Evolutionary conservation across 1,139 yeast genomes (phyloP).

Genomic region (Yamadazyma sp.): DNA sequence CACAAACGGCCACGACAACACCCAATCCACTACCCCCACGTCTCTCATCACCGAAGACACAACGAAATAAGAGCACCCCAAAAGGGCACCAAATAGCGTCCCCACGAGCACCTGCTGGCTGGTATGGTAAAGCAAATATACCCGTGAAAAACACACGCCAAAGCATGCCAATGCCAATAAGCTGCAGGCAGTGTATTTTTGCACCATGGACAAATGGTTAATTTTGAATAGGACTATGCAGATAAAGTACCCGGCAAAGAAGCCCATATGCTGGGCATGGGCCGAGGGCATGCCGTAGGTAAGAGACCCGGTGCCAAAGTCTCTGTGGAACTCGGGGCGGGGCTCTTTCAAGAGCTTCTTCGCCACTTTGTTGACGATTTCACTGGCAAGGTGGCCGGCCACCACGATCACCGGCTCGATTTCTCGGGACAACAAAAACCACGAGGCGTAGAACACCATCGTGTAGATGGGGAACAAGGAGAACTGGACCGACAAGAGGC

Average conservation of each 20-base stretch:
- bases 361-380: slow-evolving; percentile 65
- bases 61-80: slow-evolving; percentile 61
- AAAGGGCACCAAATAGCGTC: slow-evolving; percentile 53
- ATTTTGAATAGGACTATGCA: slow-evolving; percentile 39
- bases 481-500: slow-evolving; percentile 65
- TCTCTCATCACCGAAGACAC: slow-evolving; percentile 55
- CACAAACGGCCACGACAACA: slow-evolving; percentile 49
- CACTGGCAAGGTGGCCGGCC: slow-evolving; percentile 82
- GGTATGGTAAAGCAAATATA: slow-evolving; percentile 78
- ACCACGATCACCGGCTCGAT: slow-evolving; percentile 82
- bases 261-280: slow-evolving; percentile 95
- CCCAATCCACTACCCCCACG: slow-evolving; percentile 59
- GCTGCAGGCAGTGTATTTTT: slow-evolving; percentile 23
- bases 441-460: slow-evolving; percentile 76
- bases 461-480: slow-evolving; percentile 83
- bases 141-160: slow-evolving; percentile 71
- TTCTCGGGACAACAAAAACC: slow-evolving; percentile 82
- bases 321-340: slow-evolving; percentile 66
- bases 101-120: slow-evolving; percentile 76
- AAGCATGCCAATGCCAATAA: slow-evolving; percentile 30
- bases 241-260: slow-evolving; percentile 63
- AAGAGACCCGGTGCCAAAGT: slow-evolving; percentile 46
- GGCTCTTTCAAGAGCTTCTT: slow-evolving; percentile 68
- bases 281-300: slow-evolving; percentile 98
- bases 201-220: slow-evolving; percentile 18